These are phyloP conservation scores for Cicer pinnatifidum DNA, from an alignment of 306 rosid species.

Conservation along the genomic window DNA sequence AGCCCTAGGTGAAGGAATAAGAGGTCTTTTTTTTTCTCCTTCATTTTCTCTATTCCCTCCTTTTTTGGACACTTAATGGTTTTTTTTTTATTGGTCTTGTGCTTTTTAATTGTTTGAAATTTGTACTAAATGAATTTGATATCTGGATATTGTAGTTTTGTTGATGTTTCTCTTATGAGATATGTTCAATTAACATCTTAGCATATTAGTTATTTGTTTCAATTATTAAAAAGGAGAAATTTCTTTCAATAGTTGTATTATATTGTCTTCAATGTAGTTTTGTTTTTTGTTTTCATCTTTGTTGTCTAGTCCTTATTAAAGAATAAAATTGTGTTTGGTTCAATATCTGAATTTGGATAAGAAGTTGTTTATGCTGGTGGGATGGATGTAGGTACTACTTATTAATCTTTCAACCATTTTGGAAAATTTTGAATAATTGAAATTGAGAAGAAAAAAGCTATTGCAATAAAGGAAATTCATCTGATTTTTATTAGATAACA, in stretches of 20 bases:
- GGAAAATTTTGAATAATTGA: too few species aligned
- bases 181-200: slow-evolving; percentile 15
- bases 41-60: not conserved
- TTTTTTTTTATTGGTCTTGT: not conserved
- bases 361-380: not conserved
- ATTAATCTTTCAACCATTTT: too few species aligned
- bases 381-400: too few species aligned
- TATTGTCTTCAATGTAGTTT: not conserved
- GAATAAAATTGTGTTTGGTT: not conserved
- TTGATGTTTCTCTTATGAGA: slow-evolving; percentile 23
- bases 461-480: too few species aligned
- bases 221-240: not conserved
- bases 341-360: not conserved
- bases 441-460: too few species aligned
- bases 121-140: not conserved
- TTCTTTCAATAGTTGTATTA: not conserved
- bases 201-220: not conserved
- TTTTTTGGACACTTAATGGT: not conserved
- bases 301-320: not conserved
- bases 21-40: slow-evolving; percentile 50
- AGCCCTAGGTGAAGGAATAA: slow-evolving; percentile 86
- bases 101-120: not conserved
- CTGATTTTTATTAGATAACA: too few species aligned
- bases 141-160: not conserved
- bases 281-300: slow-evolving; percentile 2